Evolutionary conservation across 1,284 basidiomycete species (phyloP).

Genomic region (Vanrija humicola): DNA sequence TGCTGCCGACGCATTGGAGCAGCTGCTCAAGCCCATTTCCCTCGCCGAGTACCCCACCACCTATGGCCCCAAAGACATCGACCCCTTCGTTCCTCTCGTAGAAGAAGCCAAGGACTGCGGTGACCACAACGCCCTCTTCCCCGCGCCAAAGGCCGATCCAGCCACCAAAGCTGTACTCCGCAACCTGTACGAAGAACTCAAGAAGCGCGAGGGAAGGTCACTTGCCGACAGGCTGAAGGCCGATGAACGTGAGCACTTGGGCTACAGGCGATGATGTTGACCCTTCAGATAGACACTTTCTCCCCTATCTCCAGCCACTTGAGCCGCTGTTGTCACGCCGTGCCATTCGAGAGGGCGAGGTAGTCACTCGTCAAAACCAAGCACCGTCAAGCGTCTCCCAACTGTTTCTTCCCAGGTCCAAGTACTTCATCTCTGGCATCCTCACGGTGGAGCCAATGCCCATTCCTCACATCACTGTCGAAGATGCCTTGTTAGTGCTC

Average conservation of each 20-base stretch:
- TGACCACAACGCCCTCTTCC: not conserved
- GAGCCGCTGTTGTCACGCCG: not conserved
- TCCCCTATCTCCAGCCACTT: not conserved
- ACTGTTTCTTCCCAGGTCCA: constrained; percentile 5
- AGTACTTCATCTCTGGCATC: not conserved
- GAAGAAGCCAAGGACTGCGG: not conserved
- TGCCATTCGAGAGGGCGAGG: not conserved
- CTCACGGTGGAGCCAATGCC: not conserved
- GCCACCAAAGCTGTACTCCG: not conserved
- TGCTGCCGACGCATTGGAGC: not conserved
- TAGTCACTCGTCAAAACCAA: not conserved
- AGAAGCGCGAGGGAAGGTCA: not conserved
- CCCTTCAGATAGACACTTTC: not conserved
- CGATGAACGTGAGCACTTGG: not conserved
- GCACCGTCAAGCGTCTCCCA: not conserved
- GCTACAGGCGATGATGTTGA: not conserved
- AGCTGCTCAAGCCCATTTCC: constrained; percentile 1
- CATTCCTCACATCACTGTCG: not conserved
- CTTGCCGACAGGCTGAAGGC: not conserved
- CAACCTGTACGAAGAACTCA: not conserved
- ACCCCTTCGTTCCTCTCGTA: constrained; percentile 1
- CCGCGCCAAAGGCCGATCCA: not conserved
- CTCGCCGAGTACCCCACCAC: constrained; percentile 6
- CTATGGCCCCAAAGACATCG: constrained; percentile 7
- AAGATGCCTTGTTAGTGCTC: constrained; percentile 1